A percentile compares a stretch with the other conserved stretches of the same genome.
Conservation (phyloP, 441 rosid species). For the Eruca vesicaria region DNA sequence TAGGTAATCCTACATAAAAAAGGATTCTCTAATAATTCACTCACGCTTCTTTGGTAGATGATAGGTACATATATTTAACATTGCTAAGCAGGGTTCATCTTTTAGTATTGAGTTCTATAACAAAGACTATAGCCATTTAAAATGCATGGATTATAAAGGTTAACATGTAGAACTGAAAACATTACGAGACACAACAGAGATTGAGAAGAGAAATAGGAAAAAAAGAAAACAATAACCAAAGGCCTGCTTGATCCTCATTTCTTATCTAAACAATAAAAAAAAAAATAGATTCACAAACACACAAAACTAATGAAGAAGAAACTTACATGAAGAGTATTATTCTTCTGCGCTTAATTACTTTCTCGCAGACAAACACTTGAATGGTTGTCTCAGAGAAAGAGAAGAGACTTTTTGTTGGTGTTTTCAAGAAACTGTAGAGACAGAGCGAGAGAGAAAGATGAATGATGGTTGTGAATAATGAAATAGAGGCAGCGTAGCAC, state of each 20-base stretch:
- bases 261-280: not conserved
- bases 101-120: no score
- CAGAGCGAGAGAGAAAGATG: no score
- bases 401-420: not conserved
- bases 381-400: not conserved
- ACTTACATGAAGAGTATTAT: not conserved
- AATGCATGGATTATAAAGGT: no score
- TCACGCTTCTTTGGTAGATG: no score
- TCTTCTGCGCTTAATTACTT: not conserved
- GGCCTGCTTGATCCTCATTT: not conserved
- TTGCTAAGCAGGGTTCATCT: no score
- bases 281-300: not conserved
- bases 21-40: no score
- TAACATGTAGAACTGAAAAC: not conserved
- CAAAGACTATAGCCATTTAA: no score
- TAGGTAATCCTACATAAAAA: no score
- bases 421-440: constrained; percentile 13
- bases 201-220: not conserved
- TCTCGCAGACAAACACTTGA: not conserved
- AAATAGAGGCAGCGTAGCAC: no score
- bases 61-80: no score
- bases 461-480: no score
- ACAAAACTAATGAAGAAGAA: not conserved
- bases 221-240: not conserved
- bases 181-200: not conserved